Conservation (phyloP, 495 filamentous ascomycete genomes). For the Lasiosphaeria ovina region DNA sequence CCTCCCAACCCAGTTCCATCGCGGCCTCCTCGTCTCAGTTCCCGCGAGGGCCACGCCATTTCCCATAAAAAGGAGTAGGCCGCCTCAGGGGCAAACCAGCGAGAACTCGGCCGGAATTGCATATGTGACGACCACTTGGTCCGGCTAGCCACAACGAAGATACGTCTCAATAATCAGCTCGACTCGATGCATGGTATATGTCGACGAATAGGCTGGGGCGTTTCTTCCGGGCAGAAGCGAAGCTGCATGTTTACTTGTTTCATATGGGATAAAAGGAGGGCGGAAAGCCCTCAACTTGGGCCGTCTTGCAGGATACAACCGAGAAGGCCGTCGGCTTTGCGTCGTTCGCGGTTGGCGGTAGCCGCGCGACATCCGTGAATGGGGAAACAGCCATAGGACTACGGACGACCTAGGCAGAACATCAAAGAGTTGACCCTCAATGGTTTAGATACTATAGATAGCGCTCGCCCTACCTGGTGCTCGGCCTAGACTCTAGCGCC, state of each 20-base stretch:
- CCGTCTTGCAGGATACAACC: constrained; percentile 22
- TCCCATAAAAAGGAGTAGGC: background rate
- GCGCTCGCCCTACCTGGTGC: too few species aligned
- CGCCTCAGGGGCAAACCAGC: too few species aligned
- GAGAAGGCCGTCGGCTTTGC: background rate
- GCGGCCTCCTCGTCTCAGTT: constrained; percentile 7
- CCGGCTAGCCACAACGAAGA: background rate
- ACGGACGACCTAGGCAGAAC: background rate
- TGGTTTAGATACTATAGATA: too few species aligned
- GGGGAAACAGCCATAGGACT: too few species aligned
- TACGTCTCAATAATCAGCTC: background rate
- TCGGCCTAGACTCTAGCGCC: too few species aligned
- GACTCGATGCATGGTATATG: constrained; percentile 1
- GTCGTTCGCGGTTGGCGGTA: constrained; percentile 14
- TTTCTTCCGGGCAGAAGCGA: constrained; percentile 32
- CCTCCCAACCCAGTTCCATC: background rate
- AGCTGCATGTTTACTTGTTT: constrained; percentile 31
- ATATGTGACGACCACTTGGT: too few species aligned
- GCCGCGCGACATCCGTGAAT: constrained; percentile 1
- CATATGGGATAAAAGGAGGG: constrained; percentile 32
- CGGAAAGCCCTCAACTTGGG: constrained; percentile 21
- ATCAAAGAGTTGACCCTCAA: background rate
- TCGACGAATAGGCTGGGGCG: constrained; percentile 18
- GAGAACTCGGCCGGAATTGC: too few species aligned
- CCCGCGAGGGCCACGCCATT: background rate